These are phyloP conservation scores for Microcos paniculata DNA, from an alignment of 345 rosid species.

Conservation along the genomic window DNA sequence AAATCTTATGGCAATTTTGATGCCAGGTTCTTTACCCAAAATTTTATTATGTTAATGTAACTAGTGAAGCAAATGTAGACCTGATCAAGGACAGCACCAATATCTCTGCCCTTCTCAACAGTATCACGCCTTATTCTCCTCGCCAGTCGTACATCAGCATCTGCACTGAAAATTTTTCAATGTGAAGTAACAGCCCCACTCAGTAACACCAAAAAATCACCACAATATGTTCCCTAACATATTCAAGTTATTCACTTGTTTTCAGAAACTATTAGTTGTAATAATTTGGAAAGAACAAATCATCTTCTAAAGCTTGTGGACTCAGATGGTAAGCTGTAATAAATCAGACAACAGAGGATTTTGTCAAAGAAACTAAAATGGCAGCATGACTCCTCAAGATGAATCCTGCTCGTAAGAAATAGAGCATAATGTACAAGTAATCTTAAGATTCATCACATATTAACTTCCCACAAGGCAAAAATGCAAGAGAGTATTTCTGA, in stretches of 20 bases:
- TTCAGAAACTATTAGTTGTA: not conserved
- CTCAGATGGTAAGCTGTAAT: no score
- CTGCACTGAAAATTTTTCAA: constrained; percentile 62
- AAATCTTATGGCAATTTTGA: not conserved
- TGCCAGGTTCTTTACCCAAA: not conserved
- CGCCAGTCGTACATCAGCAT: constrained; percentile 98
- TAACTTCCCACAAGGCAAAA: no score
- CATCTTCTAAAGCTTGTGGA: no score
- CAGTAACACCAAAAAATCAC: constrained; percentile 22
- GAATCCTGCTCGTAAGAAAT: no score
- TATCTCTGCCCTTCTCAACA: constrained; percentile 83
- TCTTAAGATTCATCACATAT: no score
- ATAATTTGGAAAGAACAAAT: not conserved
- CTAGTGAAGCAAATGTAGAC: constrained; percentile 28
- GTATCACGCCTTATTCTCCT: constrained; percentile 97
- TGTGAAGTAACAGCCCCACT: constrained; percentile 38
- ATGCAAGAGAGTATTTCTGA: no score
- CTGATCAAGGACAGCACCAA: constrained; percentile 92
- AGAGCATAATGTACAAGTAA: no score
- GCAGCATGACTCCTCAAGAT: no score
- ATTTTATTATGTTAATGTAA: not conserved
- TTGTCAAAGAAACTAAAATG: no score
- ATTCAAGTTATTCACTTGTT: constrained; percentile 7
- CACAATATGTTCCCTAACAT: not conserved
- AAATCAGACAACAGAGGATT: no score